A percentile compares a stretch with the other conserved stretches of the same genome.
These are phyloP conservation scores for Sporothrix pallida DNA, from an alignment of 2,329 filamentous ascomycete species.

Conservation along the genomic window DNA sequence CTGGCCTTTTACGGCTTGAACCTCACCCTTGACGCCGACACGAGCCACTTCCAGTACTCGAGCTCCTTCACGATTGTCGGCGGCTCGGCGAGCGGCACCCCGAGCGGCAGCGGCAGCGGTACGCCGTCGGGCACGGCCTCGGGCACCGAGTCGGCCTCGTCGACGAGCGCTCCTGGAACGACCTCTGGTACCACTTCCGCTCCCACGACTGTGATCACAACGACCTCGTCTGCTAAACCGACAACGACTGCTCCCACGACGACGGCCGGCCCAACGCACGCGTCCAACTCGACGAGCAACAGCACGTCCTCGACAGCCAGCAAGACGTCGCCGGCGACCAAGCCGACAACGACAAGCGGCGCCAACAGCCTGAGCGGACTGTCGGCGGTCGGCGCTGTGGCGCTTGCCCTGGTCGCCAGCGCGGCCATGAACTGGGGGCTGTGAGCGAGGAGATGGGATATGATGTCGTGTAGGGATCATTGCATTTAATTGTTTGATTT, in stretches of 20 bases:
- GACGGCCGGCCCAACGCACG: neutral
- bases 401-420: neutral
- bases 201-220: neutral
- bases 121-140: neutral
- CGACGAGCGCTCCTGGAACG: neutral
- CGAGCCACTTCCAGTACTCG: constrained; percentile 63
- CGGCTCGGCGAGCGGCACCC: neutral
- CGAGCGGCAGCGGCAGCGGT: neutral
- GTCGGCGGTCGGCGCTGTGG: neutral
- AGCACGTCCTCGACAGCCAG: neutral
- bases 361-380: neutral
- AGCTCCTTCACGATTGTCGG: constrained; percentile 62
- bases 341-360: constrained; percentile 12
- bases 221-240: neutral
- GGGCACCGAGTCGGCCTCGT: neutral
- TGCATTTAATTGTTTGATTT: neutral
- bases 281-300: constrained; percentile 15
- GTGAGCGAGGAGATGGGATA: neutral
- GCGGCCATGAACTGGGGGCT: constrained; percentile 17
- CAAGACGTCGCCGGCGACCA: constrained; percentile 16
- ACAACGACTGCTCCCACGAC: neutral
- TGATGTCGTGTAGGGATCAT: no score
- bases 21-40: constrained; percentile 56
- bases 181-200: neutral
- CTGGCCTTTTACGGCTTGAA: constrained; percentile 60